These are phyloP conservation scores for Pascua sp. DNA, from an alignment of 1,284 basidiomycete species.

Conservation along the genomic window DNA sequence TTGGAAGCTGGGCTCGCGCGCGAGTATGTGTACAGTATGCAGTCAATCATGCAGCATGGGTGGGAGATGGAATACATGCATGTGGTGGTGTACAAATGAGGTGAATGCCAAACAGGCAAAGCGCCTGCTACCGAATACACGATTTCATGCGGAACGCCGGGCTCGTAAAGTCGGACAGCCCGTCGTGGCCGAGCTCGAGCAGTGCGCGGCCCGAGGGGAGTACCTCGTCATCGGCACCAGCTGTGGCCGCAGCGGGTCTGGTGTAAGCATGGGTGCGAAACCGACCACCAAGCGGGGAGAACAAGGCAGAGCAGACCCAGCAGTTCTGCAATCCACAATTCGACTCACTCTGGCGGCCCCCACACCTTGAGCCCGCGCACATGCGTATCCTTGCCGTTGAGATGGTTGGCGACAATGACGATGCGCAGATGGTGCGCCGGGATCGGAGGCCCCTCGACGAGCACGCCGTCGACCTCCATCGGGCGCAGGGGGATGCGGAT, in stretches of 20 bases:
- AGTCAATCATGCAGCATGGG: background rate
- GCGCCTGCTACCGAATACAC: conserved; percentile 56
- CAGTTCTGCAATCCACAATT: background rate
- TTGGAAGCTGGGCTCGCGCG: background rate
- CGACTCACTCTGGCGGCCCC: conserved; percentile 72
- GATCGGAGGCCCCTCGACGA: conserved; percentile 63
- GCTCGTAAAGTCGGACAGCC: conserved; percentile 55
- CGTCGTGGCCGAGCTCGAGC: conserved; percentile 45
- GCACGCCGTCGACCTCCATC: conserved; percentile 72
- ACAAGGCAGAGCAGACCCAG: conserved; percentile 23
- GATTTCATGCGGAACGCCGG: conserved; percentile 71
- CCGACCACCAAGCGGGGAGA: conserved; percentile 26
- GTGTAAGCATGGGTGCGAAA: conserved; percentile 33
- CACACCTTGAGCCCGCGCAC: conserved; percentile 83
- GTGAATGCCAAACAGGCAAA: background rate
- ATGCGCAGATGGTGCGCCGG: conserved; percentile 87
- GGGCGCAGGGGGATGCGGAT: conserved; percentile 80
- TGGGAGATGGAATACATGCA: background rate
- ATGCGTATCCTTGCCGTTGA: conserved; percentile 99
- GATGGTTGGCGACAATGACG: conserved; percentile 86
- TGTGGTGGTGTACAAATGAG: background rate
- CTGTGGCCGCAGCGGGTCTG: conserved; percentile 58
- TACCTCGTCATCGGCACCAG: conserved; percentile 4
- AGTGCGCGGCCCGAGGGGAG: conserved; percentile 19
- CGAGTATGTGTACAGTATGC: background rate